These are phyloP conservation scores for Choanephora cucurbitarum DNA, from an alignment of 371 early-diverging fungal genomes.

Conservation along the genomic window DNA sequence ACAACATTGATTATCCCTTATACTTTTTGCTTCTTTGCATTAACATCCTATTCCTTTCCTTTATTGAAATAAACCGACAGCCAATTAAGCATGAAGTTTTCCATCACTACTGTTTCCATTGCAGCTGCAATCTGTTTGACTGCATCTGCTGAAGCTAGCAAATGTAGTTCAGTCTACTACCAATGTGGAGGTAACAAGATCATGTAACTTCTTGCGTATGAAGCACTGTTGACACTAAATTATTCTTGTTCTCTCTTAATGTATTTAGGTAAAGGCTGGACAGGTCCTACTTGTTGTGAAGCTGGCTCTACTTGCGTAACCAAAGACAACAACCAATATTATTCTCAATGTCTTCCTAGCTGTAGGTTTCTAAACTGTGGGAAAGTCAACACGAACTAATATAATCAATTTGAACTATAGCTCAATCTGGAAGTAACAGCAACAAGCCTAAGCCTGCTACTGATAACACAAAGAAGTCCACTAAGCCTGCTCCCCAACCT, in stretches of 20 bases:
- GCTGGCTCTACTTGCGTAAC: conserved; percentile 36
- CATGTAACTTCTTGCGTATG: neutral
- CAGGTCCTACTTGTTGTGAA: conserved; percentile 41
- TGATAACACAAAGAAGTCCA: conserved; percentile 5
- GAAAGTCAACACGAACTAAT: no score
- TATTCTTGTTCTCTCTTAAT: neutral
- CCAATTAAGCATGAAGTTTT: conserved; percentile 7
- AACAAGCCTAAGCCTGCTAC: conserved; percentile 4
- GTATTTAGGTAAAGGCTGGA: conserved; percentile 29
- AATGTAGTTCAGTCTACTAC: conserved; percentile 24
- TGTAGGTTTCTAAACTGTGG: neutral
- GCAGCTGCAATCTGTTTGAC: conserved; percentile 5
- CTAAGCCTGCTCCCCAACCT: conserved; percentile 17
- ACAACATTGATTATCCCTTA: no score
- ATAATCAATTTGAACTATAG: neutral
- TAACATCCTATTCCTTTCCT: no score
- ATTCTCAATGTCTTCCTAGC: conserved; percentile 39
- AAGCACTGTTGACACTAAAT: neutral
- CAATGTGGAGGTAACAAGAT: conserved; percentile 39
- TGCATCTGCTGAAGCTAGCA: conserved; percentile 12
- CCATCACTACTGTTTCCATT: conserved; percentile 6
- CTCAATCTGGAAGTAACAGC: neutral
- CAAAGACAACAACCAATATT: conserved; percentile 23
- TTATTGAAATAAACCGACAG: no score
- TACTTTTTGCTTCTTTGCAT: no score